These are phyloP conservation scores for Eucalyptus decipiens DNA, from an alignment of 345 rosid species.

Conservation along the genomic window DNA sequence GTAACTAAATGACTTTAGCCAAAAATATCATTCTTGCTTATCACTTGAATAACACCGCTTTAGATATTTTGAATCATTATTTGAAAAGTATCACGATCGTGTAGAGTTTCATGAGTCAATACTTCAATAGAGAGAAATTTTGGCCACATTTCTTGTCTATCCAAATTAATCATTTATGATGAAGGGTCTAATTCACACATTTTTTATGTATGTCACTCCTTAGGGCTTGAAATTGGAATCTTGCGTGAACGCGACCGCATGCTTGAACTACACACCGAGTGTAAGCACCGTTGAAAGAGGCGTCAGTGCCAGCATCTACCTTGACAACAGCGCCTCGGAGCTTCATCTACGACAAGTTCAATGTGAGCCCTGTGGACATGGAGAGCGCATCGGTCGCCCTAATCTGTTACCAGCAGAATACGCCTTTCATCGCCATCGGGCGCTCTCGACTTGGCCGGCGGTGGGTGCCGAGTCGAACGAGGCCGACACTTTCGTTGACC, in stretches of 20 bases:
- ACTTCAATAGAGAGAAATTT: neutral
- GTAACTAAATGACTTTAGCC: neutral
- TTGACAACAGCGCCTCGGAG: neutral
- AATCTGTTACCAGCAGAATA: neutral
- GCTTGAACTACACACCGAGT: neutral
- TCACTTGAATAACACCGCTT: neutral
- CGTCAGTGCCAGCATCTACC: neutral
- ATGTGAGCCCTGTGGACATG: neutral
- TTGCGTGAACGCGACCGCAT: neutral
- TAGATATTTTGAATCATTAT: neutral
- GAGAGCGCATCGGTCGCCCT: neutral
- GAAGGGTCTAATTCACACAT: neutral
- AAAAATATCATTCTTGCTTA: neutral
- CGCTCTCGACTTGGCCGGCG: neutral
- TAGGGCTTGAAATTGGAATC: neutral
- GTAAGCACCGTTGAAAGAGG: neutral
- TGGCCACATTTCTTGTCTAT: too few species aligned
- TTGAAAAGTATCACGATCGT: neutral
- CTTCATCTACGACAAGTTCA: neutral
- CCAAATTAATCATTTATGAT: neutral
- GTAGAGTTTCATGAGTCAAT: neutral
- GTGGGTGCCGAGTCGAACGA: neutral
- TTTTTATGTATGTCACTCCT: neutral
- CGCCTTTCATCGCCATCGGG: neutral
- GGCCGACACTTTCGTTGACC: neutral